Evolutionary conservation across 2,329 filamentous ascomycete species (phyloP).

Genomic region (Alternaria tenuissima): DNA sequence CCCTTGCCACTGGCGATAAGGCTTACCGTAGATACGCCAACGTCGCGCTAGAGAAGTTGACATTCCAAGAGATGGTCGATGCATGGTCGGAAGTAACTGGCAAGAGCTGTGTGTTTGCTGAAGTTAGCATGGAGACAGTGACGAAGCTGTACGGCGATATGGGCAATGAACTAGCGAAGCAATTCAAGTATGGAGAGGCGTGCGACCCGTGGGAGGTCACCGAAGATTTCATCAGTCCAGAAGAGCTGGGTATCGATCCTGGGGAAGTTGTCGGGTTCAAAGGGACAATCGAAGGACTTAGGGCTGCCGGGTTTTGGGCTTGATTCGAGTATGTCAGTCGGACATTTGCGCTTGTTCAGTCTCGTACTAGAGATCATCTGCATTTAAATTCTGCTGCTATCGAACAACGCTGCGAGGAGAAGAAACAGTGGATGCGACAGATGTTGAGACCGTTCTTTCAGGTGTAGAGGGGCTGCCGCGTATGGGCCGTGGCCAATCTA

Average conservation of each 20-base stretch:
- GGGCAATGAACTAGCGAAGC: constrained; percentile 35
- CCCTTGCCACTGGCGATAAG: constrained; percentile 24
- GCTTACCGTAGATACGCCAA: constrained; percentile 37
- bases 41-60: constrained; percentile 37
- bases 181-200: constrained; percentile 39
- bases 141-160: constrained; percentile 30
- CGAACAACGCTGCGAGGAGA: fast-evolving
- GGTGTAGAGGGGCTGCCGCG: not conserved
- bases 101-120: constrained; percentile 35
- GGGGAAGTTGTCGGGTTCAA: constrained; percentile 37
- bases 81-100: constrained; percentile 40
- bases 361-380: too few relatives aligned
- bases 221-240: constrained; percentile 31
- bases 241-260: constrained; percentile 35
- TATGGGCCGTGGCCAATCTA: not conserved
- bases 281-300: constrained; percentile 26
- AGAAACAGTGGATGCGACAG: too few relatives aligned
- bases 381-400: too few relatives aligned
- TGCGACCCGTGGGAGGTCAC: constrained; percentile 38
- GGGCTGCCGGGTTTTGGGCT: constrained; percentile 6
- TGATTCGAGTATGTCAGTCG: not conserved
- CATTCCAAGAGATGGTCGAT: constrained; percentile 36
- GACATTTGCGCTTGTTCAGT: too few relatives aligned
- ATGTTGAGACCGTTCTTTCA: constrained; percentile 33
- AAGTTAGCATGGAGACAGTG: constrained; percentile 21